A percentile compares a stretch with the other conserved stretches of the same genome.
Conservation (phyloP, 352 stramenopile species). For the Pythium oligandrum region DNA sequence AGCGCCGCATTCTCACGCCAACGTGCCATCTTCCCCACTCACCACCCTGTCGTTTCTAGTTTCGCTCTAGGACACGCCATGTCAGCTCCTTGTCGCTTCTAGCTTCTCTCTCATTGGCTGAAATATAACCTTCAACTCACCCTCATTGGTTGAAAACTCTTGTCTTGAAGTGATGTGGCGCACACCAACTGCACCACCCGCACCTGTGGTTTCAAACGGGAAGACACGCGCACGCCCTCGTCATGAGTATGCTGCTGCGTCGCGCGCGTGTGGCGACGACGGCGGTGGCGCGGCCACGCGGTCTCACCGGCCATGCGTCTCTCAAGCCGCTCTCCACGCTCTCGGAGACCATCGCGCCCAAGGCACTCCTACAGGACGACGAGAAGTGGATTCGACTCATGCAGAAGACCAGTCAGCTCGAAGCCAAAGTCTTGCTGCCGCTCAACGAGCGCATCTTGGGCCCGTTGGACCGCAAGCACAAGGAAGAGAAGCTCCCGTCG, state of each 20-base stretch:
- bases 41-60: too few relatives aligned
- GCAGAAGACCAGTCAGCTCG: constrained; percentile 72
- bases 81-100: too few relatives aligned
- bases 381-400: constrained; percentile 85
- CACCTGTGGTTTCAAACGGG: constrained; percentile 1
- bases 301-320: background rate
- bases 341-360: constrained; percentile 24
- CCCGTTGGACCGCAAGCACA: constrained; percentile 85
- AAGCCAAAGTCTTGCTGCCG: constrained; percentile 67
- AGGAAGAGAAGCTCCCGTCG: constrained; percentile 88
- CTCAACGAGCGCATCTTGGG: constrained; percentile 84
- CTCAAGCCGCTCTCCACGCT: constrained; percentile 8
- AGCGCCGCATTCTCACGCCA: too few relatives aligned
- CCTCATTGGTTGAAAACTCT: constrained; percentile 4
- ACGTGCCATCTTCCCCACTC: too few relatives aligned
- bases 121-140: background rate
- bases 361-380: constrained; percentile 29
- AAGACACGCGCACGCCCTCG: constrained; percentile 11
- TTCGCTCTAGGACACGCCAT: too few relatives aligned
- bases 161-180: constrained; percentile 5
- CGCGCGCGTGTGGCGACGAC: constrained; percentile 10
- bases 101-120: background rate
- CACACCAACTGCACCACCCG: constrained; percentile 6
- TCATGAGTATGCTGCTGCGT: constrained; percentile 16
- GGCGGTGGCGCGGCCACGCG: constrained; percentile 4